Base-by-base conservation (phyloP, 345 rosid genomes). In the Orychophragmus violaceus region DNA sequence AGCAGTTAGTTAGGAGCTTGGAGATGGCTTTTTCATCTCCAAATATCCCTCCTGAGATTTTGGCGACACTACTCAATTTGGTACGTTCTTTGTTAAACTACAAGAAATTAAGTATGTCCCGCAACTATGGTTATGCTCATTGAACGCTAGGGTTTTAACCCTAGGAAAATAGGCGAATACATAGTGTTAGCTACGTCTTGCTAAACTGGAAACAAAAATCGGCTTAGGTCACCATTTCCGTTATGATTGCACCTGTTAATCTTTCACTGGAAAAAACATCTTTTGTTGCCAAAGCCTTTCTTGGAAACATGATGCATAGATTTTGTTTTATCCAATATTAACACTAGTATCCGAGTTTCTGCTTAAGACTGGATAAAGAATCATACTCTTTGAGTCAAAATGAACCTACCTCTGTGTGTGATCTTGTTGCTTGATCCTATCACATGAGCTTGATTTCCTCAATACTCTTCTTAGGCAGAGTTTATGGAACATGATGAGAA, bases 11-110 rank as follows among this genome's bases (percentile, higher is more conserved):
- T 73, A 84, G 83, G 67, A 90, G 90, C 79, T 74, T 93, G 78
- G 99, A 93, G 86, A 90, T 88, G 93, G 99, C 99, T 69, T 93
- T 93, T 82, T 93, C 97, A 49, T 89, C 97, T 71, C 89, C 87
- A 72, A 90, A 93, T 80, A 93, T 93, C 56, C 94, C 99, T 76
- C 97, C 96, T 65, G 99, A 94, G 83, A 94, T 90, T 84, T 80
- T 94, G 59, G 99, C 99, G 41, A 85, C 99, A 30, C 89, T 94
- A 52, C 92, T 90, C 32, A 90, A 87, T 78, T 78, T 94, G 95
- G 97, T 90, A 87, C 25, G 70, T 35, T 28, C 45, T 17, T 74
- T 63, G 37, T 28, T 14, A 60, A 60, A 44, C 61, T 59, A 37
- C 4, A 6, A 62, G n/a, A 62, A 36, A 44, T 21, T 28, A 25